phyloP scores from a whole-genome alignment of 2,329 filamentous ascomycete species.

The Pestalotiopsis sp. region DNA sequence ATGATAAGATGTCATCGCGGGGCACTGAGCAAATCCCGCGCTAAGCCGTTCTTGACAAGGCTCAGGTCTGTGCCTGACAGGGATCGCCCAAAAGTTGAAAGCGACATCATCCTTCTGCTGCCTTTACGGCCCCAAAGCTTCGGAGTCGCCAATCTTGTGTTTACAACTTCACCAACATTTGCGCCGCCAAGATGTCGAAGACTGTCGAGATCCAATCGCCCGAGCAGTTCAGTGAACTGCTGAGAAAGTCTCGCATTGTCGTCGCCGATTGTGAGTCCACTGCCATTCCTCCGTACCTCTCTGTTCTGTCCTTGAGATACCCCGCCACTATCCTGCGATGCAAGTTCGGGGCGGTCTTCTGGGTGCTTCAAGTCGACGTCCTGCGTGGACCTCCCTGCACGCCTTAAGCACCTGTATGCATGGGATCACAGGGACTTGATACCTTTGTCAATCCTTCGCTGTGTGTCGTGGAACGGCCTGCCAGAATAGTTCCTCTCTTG shows the following conservation, averaged over 20 bases:
- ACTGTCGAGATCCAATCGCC: conserved; percentile 52
- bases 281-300: conserved; percentile 6
- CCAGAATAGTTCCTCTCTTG: neutral
- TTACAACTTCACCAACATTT: conserved; percentile 7
- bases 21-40: neutral
- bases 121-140: neutral
- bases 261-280: conserved; percentile 80
- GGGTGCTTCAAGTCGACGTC: neutral
- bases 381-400: neutral
- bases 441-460: neutral
- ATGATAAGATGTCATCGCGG: conserved; percentile 12
- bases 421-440: neutral
- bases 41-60: conserved; percentile 2
- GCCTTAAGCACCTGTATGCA: neutral
- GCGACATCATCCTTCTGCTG: conserved; percentile 9
- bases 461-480: neutral
- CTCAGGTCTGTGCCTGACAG: conserved; percentile 11
- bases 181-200: conserved; percentile 43
- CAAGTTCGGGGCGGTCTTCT: neutral
- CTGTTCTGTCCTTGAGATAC: conserved; percentile 16
- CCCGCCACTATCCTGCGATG: conserved; percentile 30
- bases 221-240: conserved; percentile 67
- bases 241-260: conserved; percentile 76
- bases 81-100: conserved; percentile 11
- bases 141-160: neutral